These are phyloP conservation scores for Hsuehochloa calcarea DNA, from an alignment of 176 grass and related monocot genomes.

Conservation along the genomic window DNA sequence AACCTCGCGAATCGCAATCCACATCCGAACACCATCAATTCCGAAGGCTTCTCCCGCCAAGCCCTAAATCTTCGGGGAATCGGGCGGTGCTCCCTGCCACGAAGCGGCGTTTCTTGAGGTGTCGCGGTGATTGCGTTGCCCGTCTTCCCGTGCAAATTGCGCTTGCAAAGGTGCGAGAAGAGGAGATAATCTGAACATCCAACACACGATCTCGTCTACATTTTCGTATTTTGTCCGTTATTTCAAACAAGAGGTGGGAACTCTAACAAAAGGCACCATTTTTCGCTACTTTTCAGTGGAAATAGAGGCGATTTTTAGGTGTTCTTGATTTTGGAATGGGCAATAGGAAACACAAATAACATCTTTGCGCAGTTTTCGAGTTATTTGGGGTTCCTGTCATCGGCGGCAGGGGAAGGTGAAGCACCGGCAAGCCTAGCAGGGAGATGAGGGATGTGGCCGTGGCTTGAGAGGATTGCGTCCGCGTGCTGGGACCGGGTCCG, in stretches of 20 bases:
- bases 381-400: neutral
- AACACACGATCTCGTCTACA: neutral
- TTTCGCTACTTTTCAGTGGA: slow-evolving; percentile 1
- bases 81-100: neutral
- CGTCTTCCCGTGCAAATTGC: neutral
- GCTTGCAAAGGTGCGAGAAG: neutral
- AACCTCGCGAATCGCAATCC: slow-evolving; percentile 34
- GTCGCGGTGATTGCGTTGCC: neutral
- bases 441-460: slow-evolving; percentile 98
- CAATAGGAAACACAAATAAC: neutral
- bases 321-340: neutral
- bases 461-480: slow-evolving; percentile 75
- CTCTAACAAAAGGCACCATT: neutral
- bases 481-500: slow-evolving; percentile 90
- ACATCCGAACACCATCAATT: neutral
- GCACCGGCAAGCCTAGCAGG: slow-evolving; percentile 26
- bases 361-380: neutral
- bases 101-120: neutral
- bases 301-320: neutral
- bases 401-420: neutral
- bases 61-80: neutral
- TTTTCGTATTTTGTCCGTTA: neutral
- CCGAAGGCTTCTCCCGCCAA: neutral
- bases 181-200: neutral
- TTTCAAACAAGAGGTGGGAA: neutral